Evolutionary conservation across 2,329 filamentous ascomycete genomes (phyloP), one percentile per base, ranked within the genome.

Genomic region (Alternaria arborescens): DNA sequence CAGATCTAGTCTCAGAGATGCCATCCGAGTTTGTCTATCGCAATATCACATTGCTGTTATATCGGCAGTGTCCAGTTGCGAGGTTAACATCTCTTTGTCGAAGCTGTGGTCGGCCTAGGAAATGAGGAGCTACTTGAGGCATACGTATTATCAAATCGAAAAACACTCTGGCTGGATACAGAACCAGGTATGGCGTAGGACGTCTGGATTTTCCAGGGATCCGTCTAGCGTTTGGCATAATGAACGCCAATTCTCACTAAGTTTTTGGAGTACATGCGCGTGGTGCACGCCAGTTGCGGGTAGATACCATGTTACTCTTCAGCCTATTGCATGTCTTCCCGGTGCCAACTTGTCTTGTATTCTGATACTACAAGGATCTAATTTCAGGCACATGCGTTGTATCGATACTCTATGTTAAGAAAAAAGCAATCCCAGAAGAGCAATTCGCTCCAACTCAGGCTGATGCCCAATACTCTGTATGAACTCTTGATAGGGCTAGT

Each of bases 401-500:
- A 1, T 38, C 16, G 16, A 18, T 38, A 16, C 36, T 38, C 2
- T 8, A 38, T 38, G 16, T 18, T 8, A 16, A 4, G 4, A 10
- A 18, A 38, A 38, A 18, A 2, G 1, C 8, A 8, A n/a, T n/a
- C 16, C 0, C 36, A 38, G 16, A 18, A 38, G 16, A 38, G n/a
- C 16, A 16, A 38, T 8, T 4, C 11, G 16, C 16, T 18, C 16
- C 16, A 8, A 38, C 36, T 38, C 36, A 1, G 2, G 11, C 16
- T 16, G 16, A 8, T 18, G 36, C 8, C 3, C 0, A 6, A n/a
- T 2, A 16, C 36, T n/a, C 2, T 18, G 16, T n/a, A 38, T 8
- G 2, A 0, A 0, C 16, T 16, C 0, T 18, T 18, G 16, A 18
- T 4, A 18, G 16, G 36, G 36, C 8, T 8, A n/a, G n/a, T 38